Conservation (phyloP, 2,329 filamentous ascomycete genomes). For the Colletotrichum musicola region DNA sequence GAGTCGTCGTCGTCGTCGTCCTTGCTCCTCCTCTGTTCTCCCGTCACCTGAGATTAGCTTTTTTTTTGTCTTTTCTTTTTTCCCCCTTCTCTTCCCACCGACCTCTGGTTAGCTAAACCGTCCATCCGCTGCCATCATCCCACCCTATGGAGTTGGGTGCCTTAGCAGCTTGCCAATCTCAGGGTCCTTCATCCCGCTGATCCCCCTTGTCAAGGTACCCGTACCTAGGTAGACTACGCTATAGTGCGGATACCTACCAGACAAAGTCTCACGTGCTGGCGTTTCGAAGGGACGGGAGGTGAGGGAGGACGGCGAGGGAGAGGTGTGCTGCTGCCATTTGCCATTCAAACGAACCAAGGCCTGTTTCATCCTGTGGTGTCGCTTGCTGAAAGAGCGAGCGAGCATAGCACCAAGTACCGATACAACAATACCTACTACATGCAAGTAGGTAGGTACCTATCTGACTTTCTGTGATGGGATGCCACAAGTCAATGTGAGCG, state of each 20-base stretch:
- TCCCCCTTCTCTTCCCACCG: too few species aligned
- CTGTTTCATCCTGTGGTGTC: slow-evolving; percentile 27
- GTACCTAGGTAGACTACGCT: slow-evolving; percentile 20
- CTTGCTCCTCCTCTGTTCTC: too few species aligned
- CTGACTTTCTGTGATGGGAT: too few species aligned
- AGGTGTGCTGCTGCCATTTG: slow-evolving; percentile 18
- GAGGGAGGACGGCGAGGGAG: slow-evolving; percentile 5
- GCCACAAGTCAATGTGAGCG: neutral
- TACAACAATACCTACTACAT: too few species aligned
- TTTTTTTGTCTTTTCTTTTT: neutral
- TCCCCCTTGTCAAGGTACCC: slow-evolving; percentile 17
- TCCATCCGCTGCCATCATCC: neutral
- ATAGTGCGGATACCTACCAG: too few species aligned
- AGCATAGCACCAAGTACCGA: too few species aligned
- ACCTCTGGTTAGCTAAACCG: too few species aligned
- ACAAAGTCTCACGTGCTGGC: slow-evolving; percentile 18
- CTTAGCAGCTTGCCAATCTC: slow-evolving; percentile 12
- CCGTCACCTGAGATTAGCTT: neutral
- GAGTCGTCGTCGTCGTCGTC: too few species aligned
- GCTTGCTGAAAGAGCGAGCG: neutral
- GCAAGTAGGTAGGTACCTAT: too few species aligned
- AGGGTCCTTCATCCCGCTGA: slow-evolving; percentile 26
- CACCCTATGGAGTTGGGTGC: slow-evolving; percentile 2
- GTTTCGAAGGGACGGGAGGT: slow-evolving; percentile 16
- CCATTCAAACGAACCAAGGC: slow-evolving; percentile 27